Evolutionary conservation across 2,329 filamentous ascomycete species (phyloP), one percentile per base, ranked within the genome.

Genomic region (Graphilbum fragrans): DNA sequence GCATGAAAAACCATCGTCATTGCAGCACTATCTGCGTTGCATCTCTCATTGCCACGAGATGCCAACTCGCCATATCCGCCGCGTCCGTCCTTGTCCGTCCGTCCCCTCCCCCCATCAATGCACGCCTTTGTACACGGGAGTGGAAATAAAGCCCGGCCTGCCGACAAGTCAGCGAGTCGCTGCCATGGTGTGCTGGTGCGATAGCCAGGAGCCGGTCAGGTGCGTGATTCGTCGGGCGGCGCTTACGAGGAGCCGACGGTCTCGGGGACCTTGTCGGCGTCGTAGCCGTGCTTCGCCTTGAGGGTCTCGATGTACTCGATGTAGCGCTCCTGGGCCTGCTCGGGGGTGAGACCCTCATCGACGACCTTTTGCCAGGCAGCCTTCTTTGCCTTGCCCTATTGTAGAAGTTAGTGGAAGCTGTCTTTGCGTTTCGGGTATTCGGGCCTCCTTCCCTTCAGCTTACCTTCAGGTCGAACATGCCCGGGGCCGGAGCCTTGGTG

Each of bases 361-460:
- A 76, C 73, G 47, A 78, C 55, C 56, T 78, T 72, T 63, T 86
- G 66, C 86, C 86, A 94, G 41, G 81, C 77, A 53, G 69, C 72
- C 66, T 80, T 75, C 73, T 93, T 94, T 54, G 77, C 77, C 67
- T 92, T 93, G 64, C 69, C 77, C 83, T 86, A 29, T 35, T 37
- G 40, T 49, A 12, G 31, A n/a, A n/a, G 37, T 14, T 9, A 27
- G 20, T 36, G 19, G 14, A 29, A 32, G 16, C 29, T n/a, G 29
- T 32, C n/a, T 12, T 7, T 12, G 23, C 23, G 23, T 27, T 12
- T 12, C 23, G 23, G n/a, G n/a, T n/a, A n/a, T n/a, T n/a, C n/a
- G n/a, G 12, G 8, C 29, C 29, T 9, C 14, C 29, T 31, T n/a
- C n/a, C n/a, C n/a, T 29, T 17, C 3, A 11, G 32, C 63, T 43